These are phyloP conservation scores for Fimicolochytrium jonesii DNA, from an alignment of 192 early-diverging fungal genomes.

Conservation along the genomic window DNA sequence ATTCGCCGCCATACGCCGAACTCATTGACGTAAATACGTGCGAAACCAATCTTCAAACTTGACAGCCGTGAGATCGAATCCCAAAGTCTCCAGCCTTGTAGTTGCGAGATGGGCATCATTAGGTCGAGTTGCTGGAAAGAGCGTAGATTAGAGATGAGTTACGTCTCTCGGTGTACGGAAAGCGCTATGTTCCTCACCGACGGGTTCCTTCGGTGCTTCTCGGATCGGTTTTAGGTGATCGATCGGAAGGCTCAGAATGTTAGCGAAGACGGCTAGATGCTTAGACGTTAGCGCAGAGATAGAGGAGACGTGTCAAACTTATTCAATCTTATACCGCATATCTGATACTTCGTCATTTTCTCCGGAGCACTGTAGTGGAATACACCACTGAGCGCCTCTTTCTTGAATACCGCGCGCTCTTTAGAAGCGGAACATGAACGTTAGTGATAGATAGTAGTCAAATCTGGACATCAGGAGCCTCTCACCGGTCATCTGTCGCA, in stretches of 20 bases:
- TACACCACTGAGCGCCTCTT: constrained; percentile 42
- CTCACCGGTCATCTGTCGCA: constrained; percentile 57
- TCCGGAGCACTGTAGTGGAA: constrained; percentile 64
- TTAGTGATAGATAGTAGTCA: neutral
- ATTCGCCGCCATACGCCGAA: too few relatives aligned
- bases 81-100: constrained; percentile 49
- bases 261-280: constrained; percentile 47
- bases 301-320: neutral
- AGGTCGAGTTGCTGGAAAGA: constrained; percentile 52
- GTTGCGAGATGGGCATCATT: constrained; percentile 64
- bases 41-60: constrained; percentile 56
- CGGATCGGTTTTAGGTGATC: constrained; percentile 47
- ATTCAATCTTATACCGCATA: constrained; percentile 53
- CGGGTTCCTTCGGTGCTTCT: constrained; percentile 20
- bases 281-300: neutral
- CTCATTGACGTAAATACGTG: constrained; percentile 8
- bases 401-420: neutral
- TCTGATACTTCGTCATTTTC: constrained; percentile 64
- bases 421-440: neutral
- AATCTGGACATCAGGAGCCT: constrained; percentile 24
- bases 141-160: neutral
- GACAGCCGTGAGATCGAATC: constrained; percentile 47
- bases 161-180: neutral
- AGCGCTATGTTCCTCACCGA: neutral
- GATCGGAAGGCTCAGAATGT: constrained; percentile 37